phyloP scores from a whole-genome alignment of 2,329 filamentous ascomycete genomes.

The Cordyceps pruinosa region DNA sequence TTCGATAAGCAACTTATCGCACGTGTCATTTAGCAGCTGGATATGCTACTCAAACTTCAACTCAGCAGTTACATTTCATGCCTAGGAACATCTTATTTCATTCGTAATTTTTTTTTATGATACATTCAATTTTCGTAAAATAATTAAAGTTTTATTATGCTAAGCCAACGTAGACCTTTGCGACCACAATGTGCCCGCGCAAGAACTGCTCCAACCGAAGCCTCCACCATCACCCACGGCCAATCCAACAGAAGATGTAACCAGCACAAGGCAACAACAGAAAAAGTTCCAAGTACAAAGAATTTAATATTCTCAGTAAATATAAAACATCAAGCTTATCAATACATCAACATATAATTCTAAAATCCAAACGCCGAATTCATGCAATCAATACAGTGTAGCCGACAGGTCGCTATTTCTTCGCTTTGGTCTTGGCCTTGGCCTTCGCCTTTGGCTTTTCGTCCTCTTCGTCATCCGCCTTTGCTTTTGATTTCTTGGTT shows the following conservation, averaged over 20 bases:
- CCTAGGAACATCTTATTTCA: neutral
- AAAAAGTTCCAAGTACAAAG: too few species aligned
- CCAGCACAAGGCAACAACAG: too few species aligned
- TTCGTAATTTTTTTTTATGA: neutral
- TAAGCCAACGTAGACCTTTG: too few species aligned
- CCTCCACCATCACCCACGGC: too few species aligned
- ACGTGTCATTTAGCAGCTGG: neutral
- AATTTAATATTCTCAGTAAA: too few species aligned
- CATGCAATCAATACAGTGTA: neutral
- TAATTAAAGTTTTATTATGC: too few species aligned
- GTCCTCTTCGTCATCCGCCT: slow-evolving; percentile 42
- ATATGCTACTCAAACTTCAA: neutral
- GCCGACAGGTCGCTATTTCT: neutral
- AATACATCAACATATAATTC: neutral
- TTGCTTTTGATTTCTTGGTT: slow-evolving; percentile 34
- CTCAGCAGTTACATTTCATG: neutral
- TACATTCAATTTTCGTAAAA: too few species aligned
- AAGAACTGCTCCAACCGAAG: too few species aligned
- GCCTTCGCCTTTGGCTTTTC: slow-evolving; percentile 48
- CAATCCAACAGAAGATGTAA: too few species aligned
- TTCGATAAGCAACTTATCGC: slow-evolving; percentile 13
- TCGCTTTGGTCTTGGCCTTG: slow-evolving; percentile 38
- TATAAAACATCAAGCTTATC: too few species aligned
- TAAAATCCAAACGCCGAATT: neutral
- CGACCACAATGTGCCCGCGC: too few species aligned